phyloP scores from a whole-genome alignment of 2,329 filamentous ascomycete genomes.

The Colletotrichum gloeosporioides region DNA sequence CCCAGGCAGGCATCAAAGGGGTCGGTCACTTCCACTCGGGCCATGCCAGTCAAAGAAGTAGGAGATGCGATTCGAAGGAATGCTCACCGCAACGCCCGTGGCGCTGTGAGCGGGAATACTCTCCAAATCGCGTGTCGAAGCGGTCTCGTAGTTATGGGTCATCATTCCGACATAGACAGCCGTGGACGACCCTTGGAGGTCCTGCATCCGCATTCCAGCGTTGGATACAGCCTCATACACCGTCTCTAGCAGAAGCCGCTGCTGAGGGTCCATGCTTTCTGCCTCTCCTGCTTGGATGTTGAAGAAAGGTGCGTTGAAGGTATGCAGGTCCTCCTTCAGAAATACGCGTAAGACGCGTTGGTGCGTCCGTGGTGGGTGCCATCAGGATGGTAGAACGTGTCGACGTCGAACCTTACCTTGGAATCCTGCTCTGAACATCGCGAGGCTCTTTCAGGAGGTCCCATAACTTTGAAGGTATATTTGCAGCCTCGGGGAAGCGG shows the following conservation, averaged over 20 bases:
- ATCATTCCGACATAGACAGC: constrained; percentile 23
- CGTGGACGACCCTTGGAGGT: not conserved
- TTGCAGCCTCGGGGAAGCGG: constrained; percentile 24
- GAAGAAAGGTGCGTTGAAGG: constrained; percentile 33
- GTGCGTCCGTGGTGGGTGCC: constrained; percentile 13
- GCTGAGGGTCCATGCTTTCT: constrained; percentile 36
- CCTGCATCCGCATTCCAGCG: constrained; percentile 10
- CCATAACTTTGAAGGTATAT: constrained; percentile 25
- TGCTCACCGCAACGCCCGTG: constrained; percentile 35
- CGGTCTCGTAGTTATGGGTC: constrained; percentile 27
- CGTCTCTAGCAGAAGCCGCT: constrained; percentile 35
- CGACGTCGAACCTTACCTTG: not conserved
- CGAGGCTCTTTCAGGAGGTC: constrained; percentile 15
- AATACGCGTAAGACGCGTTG: constrained; percentile 25
- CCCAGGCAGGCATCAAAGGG: constrained; percentile 39
- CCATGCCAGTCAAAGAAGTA: too few relatives aligned
- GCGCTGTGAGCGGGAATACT: constrained; percentile 29
- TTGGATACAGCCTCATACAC: constrained; percentile 36
- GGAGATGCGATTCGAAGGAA: constrained; percentile 37
- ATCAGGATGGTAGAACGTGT: not conserved
- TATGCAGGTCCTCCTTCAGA: constrained; percentile 17
- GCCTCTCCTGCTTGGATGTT: constrained; percentile 30
- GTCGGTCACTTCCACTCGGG: constrained; percentile 40
- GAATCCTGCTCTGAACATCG: not conserved
- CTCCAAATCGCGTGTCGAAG: constrained; percentile 26